A percentile compares a stretch with the other conserved stretches of the same genome.
Conservation (phyloP, 2,329 filamentous ascomycete genomes). For the Paecilomyces dactylethromorphus region DNA sequence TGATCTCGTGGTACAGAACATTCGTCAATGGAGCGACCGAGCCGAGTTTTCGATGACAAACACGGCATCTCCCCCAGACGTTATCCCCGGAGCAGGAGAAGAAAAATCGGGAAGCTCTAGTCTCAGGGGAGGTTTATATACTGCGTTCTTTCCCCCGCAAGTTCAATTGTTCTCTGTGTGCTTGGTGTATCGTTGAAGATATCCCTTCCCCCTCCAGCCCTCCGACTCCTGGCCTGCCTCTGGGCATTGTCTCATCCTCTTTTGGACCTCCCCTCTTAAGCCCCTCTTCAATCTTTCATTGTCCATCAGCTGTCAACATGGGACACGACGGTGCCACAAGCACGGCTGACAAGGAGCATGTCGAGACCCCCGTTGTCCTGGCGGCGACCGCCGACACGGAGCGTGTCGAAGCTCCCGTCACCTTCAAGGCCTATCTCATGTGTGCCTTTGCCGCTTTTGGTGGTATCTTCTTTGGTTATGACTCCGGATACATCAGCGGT, state of each 20-base stretch:
- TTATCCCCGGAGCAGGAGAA: neutral
- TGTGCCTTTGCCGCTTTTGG: constrained; percentile 56
- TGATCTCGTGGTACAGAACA: neutral
- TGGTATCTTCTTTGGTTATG: constrained; percentile 54
- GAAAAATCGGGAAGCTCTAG: neutral
- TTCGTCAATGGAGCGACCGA: neutral
- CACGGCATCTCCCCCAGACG: neutral
- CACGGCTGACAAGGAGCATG: no score
- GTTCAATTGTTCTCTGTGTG: neutral
- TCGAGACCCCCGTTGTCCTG: neutral
- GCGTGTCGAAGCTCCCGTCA: constrained; percentile 54
- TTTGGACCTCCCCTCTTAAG: neutral
- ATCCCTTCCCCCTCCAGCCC: neutral
- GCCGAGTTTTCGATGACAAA: neutral
- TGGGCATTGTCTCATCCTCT: neutral
- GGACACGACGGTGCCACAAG: no score
- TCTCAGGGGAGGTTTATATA: neutral
- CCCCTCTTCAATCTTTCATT: neutral
- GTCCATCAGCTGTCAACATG: neutral
- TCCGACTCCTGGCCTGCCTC: neutral
- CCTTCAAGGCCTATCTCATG: constrained; percentile 54
- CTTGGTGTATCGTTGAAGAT: neutral
- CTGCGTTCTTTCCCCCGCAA: neutral
- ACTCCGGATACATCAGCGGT: constrained; percentile 41
- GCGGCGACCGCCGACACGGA: constrained; percentile 43